Conservation (phyloP, 805 yeast species). For the Metschnikowia borealis region DNA sequence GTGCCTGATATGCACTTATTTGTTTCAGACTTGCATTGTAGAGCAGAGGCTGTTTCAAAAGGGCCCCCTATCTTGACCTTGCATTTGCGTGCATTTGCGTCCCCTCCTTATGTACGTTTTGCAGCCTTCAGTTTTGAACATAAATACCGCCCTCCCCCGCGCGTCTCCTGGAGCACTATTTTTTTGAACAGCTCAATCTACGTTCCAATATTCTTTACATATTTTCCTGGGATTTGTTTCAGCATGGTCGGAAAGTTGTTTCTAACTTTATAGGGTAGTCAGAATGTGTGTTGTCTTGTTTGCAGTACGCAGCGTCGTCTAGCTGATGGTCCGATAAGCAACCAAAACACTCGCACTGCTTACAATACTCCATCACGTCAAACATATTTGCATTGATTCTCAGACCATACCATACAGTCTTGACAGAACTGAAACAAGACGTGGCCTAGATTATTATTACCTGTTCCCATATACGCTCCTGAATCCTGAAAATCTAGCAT, state of each 20-base stretch:
- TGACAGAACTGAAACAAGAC: neutral
- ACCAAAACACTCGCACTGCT: constrained; percentile 1
- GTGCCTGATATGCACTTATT: neutral
- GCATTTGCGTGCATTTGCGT: neutral
- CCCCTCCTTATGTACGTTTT: neutral
- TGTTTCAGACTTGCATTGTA: neutral
- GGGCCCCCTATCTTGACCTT: neutral
- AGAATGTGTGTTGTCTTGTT: neutral
- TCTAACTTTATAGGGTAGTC: no score
- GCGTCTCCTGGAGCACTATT: neutral
- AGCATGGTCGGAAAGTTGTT: no score
- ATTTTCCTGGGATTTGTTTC: neutral
- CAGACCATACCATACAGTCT: neutral
- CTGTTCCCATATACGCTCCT: neutral
- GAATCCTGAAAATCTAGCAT: constrained; percentile 1
- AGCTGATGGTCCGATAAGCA: constrained; percentile 1
- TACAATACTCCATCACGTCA: constrained; percentile 2
- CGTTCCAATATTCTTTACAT: neutral
- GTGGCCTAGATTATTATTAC: neutral
- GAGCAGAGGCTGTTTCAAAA: neutral
- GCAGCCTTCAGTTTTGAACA: neutral
- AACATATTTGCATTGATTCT: neutral
- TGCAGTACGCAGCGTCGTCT: constrained; percentile 1
- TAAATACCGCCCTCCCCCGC: neutral
- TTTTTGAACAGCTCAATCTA: neutral